Conservation (phyloP, 2,329 filamentous ascomycete genomes). For the Tolypocladium capitatum region DNA sequence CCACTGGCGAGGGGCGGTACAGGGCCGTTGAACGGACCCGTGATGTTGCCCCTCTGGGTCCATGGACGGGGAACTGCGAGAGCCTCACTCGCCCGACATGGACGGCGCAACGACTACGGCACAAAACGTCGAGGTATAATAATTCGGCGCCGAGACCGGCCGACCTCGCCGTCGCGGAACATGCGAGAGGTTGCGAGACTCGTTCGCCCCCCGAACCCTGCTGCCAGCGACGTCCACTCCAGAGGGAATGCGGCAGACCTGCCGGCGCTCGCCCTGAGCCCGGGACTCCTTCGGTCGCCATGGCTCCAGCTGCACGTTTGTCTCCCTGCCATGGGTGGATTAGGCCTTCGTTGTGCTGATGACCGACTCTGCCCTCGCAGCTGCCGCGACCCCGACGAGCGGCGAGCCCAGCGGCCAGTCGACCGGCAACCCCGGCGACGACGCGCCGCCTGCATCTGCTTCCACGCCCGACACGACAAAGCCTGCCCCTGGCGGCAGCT, state of each 20-base stretch:
- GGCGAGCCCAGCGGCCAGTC: not conserved
- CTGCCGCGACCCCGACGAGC: slow-evolving; percentile 4
- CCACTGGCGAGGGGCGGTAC: not conserved
- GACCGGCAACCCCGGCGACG: not conserved
- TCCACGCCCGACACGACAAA: not conserved
- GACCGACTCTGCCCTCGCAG: slow-evolving; percentile 6
- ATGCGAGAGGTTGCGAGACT: slow-evolving; percentile 3
- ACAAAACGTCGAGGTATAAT: not conserved
- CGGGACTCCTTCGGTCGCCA: slow-evolving; percentile 10
- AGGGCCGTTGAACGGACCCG: not conserved
- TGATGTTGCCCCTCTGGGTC: not conserved
- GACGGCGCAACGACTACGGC: not conserved
- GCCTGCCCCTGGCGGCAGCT: not conserved
- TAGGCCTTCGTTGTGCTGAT: slow-evolving; percentile 1
- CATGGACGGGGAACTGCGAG: not conserved
- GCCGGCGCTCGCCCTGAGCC: slow-evolving; percentile 1
- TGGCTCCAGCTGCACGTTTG: slow-evolving; percentile 15
- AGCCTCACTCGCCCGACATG: not conserved
- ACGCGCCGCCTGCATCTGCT: not conserved
- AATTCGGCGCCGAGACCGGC: not conserved
- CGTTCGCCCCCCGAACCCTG: not conserved
- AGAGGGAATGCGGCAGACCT: slow-evolving; percentile 5
- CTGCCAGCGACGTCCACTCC: not conserved
- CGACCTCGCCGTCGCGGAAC: not conserved
- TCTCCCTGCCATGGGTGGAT: slow-evolving; percentile 3